Evolutionary conservation across 1,284 basidiomycete species (phyloP), one percentile per base, ranked within the genome.

Genomic region (Irpex rosettiformis): DNA sequence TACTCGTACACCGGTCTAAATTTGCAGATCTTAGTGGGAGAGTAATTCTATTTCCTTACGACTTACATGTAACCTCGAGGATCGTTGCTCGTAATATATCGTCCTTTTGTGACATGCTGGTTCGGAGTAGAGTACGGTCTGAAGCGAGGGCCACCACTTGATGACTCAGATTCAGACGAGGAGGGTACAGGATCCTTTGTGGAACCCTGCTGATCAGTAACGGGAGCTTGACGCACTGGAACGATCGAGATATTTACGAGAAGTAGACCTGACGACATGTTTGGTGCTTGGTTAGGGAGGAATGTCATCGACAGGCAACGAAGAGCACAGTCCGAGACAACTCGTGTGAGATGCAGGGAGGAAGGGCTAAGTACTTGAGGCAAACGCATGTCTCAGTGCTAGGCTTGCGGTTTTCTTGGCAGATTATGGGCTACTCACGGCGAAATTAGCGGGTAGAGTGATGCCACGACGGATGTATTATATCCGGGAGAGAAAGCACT

Each of bases 11-110:
- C 91, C 11, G 91, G 90, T 61, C 89, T 92, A 66, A 3, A 27
- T 57, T 40, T 45, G 22, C 28, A 55, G 52, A 59, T 60, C 61
- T 42, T 16, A 49, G 43, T 54, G 40, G 7, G 40, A 5, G 54
- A 33, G 24, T 54, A 37, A n/a, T 37, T 22, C 52, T 22, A 54
- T 42, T 55, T 21, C 11, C 18, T 16, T 18, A 4, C 4, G 55
- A 80, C 73, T 64, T 57, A 92, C 89, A 93, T 91, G 72, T 92
- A 93, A n/a, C 91, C 90, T 65, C 91, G 77, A 18, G 89, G 85
- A 74, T 93, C 91, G 65, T 91, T 93, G 72, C 86, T 89, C 16
- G 91, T 93, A 67, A 92, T 92, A 70, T 93, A 93, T 21, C 91
- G 81, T 56, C 89, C 89, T 73, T 90, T 91, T 13, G 86, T 88